These are phyloP conservation scores for Lepiota brunneoincarnata DNA, from an alignment of 768 basidiomycete species.

Conservation along the genomic window DNA sequence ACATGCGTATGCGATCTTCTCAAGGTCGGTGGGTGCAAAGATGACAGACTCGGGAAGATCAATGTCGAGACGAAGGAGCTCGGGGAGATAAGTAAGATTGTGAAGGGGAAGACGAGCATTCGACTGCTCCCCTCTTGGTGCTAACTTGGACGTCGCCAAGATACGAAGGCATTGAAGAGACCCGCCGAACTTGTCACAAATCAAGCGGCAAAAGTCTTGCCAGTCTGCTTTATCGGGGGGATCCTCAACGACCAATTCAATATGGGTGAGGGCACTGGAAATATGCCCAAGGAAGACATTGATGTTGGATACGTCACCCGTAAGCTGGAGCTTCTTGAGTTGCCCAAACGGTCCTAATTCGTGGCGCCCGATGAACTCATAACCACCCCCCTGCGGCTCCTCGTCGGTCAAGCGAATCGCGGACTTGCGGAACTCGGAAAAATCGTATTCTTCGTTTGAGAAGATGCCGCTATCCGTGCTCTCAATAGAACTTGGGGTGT, in stretches of 20 bases:
- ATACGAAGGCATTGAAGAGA: constrained; percentile 62
- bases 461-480: constrained; percentile 78
- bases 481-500: constrained; percentile 64
- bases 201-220: constrained; percentile 63
- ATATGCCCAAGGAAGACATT: constrained; percentile 71
- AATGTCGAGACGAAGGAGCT: constrained; percentile 62
- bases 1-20: constrained; percentile 54
- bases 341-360: constrained; percentile 51
- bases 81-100: constrained; percentile 49
- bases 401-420: constrained; percentile 63
- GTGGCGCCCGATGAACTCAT: not conserved
- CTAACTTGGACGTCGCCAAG: constrained; percentile 65
- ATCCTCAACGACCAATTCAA: constrained; percentile 79
- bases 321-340: constrained; percentile 61
- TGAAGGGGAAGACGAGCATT: constrained; percentile 61
- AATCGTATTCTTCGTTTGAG: constrained; percentile 75
- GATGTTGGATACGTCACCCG: constrained; percentile 68
- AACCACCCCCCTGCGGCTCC: constrained; percentile 27
- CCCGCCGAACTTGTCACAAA: constrained; percentile 60
- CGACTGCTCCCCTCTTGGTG: constrained; percentile 61
- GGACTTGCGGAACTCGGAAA: constrained; percentile 71
- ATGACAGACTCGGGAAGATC: constrained; percentile 77
- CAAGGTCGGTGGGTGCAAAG: constrained; percentile 60
- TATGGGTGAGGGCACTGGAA: constrained; percentile 57
- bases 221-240: constrained; percentile 74